phyloP scores from a whole-genome alignment of 306 rosid genomes.

The Psophocarpus tetragonolobus region DNA sequence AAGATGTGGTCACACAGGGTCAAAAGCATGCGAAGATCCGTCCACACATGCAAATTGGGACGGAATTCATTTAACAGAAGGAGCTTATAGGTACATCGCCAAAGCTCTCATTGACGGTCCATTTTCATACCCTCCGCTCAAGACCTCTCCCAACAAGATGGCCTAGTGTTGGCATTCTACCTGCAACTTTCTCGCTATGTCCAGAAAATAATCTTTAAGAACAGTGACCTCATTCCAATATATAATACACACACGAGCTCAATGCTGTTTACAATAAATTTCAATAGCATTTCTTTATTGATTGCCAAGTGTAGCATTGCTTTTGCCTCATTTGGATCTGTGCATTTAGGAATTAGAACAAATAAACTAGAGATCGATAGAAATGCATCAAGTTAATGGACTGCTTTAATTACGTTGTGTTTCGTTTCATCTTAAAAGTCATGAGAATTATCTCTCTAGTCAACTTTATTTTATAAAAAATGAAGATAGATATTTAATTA shows the following conservation, averaged over 20 bases:
- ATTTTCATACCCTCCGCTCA: slow-evolving; percentile 49
- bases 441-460: background rate
- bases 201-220: background rate
- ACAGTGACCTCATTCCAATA: background rate
- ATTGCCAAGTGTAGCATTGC: background rate
- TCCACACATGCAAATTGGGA: slow-evolving; percentile 59
- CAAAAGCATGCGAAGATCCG: slow-evolving; percentile 53
- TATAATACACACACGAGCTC: background rate
- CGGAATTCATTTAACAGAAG: slow-evolving; percentile 56
- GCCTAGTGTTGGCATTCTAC: background rate
- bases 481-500: background rate
- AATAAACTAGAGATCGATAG: background rate
- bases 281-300: background rate
- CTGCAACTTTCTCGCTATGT: background rate
- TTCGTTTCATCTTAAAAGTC: background rate
- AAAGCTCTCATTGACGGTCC: slow-evolving; percentile 46
- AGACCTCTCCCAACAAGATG: slow-evolving; percentile 25
- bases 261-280: background rate
- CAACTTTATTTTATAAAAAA: background rate
- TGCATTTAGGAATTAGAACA: no score
- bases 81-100: slow-evolving; percentile 42
- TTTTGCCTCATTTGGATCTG: background rate
- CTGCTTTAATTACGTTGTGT: background rate
- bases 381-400: background rate
- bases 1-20: slow-evolving; percentile 55